These are phyloP conservation scores for Gynostemma pentaphyllum DNA, from an alignment of 306 rosid genomes.

Conservation along the genomic window DNA sequence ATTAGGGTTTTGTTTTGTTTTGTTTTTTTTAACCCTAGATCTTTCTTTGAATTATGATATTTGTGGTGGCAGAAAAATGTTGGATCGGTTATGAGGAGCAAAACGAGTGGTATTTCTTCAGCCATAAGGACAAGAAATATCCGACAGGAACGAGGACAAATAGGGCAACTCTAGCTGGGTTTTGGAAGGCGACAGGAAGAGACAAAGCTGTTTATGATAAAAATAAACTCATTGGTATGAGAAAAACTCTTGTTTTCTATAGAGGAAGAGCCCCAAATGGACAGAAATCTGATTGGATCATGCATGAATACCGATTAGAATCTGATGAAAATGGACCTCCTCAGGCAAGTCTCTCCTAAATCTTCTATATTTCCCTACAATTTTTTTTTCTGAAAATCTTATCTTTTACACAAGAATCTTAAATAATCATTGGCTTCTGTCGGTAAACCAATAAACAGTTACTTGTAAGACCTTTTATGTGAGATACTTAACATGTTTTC, in stretches of 20 bases:
- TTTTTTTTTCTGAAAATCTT: background rate
- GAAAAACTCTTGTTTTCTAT: conserved; percentile 92
- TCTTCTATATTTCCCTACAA: background rate
- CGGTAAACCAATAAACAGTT: no score
- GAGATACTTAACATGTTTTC: no score
- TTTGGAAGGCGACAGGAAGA: conserved; percentile 95
- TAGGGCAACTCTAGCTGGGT: conserved; percentile 84
- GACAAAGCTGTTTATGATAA: conserved; percentile 81
- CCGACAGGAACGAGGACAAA: conserved; percentile 98
- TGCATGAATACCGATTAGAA: conserved; percentile 90
- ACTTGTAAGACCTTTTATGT: no score
- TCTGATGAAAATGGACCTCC: conserved; percentile 71
- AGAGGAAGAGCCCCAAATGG: conserved; percentile 95
- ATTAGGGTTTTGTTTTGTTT: conserved; percentile 14
- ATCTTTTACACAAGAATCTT: background rate
- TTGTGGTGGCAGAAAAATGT: conserved; percentile 47
- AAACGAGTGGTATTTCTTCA: conserved; percentile 87
- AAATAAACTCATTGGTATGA: conserved; percentile 73
- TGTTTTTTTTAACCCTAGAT: background rate
- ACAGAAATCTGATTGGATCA: conserved; percentile 88
- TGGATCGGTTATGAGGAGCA: conserved; percentile 92
- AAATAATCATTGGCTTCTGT: no score
- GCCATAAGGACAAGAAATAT: conserved; percentile 93
- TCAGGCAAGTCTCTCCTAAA: conserved; percentile 44
- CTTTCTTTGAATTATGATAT: background rate